phyloP scores from a whole-genome alignment of 257 asterid genomes.

The Nicotiana tomentosiformis region DNA sequence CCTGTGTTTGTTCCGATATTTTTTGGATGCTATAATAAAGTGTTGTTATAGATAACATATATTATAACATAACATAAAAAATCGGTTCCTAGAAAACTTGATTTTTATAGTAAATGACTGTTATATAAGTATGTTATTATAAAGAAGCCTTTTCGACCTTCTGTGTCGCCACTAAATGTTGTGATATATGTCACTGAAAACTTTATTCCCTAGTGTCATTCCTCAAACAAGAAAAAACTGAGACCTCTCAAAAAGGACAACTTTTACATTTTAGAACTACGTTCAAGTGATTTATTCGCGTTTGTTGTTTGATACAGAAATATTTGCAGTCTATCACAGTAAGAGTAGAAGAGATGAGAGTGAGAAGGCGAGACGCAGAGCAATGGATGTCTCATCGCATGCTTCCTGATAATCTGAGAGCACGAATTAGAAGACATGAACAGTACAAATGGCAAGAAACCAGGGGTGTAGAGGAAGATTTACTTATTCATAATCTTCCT shows the following conservation, averaged over 20 bases:
- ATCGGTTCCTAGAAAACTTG: too few relatives aligned
- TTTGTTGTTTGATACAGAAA: neutral
- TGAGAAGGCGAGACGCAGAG: slow-evolving; percentile 5
- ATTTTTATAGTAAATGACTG: too few relatives aligned
- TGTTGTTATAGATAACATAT: too few relatives aligned
- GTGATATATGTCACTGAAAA: too few relatives aligned
- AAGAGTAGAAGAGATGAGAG: slow-evolving; percentile 8
- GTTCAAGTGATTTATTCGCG: neutral
- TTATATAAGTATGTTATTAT: too few relatives aligned
- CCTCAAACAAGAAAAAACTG: neutral
- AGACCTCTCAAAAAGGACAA: neutral
- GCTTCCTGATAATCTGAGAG: neutral
- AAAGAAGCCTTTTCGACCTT: too few relatives aligned
- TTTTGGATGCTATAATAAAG: too few relatives aligned
- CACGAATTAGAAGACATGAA: neutral
- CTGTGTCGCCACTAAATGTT: too few relatives aligned
- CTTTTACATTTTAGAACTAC: neutral
- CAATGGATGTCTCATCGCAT: slow-evolving; percentile 12
- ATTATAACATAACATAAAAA: too few relatives aligned
- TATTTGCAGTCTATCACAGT: neutral
- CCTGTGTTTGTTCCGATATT: too few relatives aligned
- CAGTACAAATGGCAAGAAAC: slow-evolving; percentile 8
- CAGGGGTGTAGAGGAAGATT: neutral
- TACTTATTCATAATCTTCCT: slow-evolving; percentile 2
- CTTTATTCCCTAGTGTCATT: too few relatives aligned